These are phyloP conservation scores for Cryptomeria japonica DNA, from an alignment of 75 land plant genomes.

Conservation along the genomic window DNA sequence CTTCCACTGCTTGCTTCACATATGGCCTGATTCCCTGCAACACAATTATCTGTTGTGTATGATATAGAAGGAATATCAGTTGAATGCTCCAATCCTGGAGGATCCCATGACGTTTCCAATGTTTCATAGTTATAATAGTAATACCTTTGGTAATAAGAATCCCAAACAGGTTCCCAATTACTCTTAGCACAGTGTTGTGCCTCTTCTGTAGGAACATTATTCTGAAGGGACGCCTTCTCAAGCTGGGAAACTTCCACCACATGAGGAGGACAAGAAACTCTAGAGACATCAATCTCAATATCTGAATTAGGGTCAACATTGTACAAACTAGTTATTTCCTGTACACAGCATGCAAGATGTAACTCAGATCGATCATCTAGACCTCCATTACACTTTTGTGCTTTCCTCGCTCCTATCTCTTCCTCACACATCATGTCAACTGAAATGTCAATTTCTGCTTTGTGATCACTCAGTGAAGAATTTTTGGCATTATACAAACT, in stretches of 20 bases:
- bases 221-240: not conserved
- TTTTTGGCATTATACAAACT: not conserved
- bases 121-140: constrained; percentile 68
- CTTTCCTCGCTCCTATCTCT: constrained; percentile 16
- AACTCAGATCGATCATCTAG: not conserved
- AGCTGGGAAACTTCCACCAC: not conserved
- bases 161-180: constrained; percentile 81
- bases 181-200: constrained; percentile 10
- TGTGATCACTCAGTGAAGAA: not conserved
- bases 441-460: not conserved
- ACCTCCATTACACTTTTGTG: constrained; percentile 15
- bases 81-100: constrained; percentile 42
- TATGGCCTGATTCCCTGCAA: not conserved
- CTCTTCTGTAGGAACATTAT: not conserved
- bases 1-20: not conserved
- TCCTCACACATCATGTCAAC: constrained; percentile 11
- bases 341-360: not conserved
- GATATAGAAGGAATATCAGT: not conserved
- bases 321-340: not conserved
- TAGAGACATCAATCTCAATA: not conserved
- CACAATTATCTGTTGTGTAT: not conserved
- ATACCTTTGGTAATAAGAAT: constrained; percentile 55
- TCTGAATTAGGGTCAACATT: constrained; percentile 13
- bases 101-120: constrained; percentile 71
- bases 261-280: not conserved